Percentiles rank a stretch among this genome's conserved stretches.
phyloP scores from a whole-genome alignment of 1,284 basidiomycete species.

The Microbotryum lychnidis-dioicae region DNA sequence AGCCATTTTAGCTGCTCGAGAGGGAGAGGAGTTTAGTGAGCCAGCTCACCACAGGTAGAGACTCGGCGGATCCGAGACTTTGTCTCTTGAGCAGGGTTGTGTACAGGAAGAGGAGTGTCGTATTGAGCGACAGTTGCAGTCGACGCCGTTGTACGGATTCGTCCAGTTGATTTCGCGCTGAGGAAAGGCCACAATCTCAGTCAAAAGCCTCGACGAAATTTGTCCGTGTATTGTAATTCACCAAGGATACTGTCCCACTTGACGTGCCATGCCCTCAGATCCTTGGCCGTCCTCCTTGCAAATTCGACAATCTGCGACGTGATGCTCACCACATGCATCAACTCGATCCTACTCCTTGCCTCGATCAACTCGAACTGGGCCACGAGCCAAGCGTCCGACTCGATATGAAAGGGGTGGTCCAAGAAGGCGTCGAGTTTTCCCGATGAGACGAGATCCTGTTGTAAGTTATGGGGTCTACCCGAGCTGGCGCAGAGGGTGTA shows the following conservation, averaged over 20 bases:
- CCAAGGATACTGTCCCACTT: slow-evolving; percentile 11
- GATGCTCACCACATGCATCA: not conserved
- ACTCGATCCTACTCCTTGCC: slow-evolving; percentile 2
- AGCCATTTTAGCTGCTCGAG: no score
- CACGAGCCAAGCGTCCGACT: slow-evolving; percentile 8
- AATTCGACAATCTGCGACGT: slow-evolving; percentile 3
- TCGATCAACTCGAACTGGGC: slow-evolving; percentile 8
- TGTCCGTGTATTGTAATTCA: not conserved
- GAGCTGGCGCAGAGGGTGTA: slow-evolving; percentile 7
- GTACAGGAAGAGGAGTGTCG: slow-evolving; percentile 5
- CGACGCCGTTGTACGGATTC: slow-evolving; percentile 7
- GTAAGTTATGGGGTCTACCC: slow-evolving; percentile 4
- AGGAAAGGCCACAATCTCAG: not conserved
- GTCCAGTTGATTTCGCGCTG: not conserved
- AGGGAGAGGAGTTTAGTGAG: no score
- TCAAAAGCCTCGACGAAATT: not conserved
- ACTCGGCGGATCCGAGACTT: not conserved
- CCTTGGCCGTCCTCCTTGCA: slow-evolving; percentile 3
- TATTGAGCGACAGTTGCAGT: slow-evolving; percentile 4
- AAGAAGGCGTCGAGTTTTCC: slow-evolving; percentile 3
- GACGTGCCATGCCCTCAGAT: slow-evolving; percentile 5
- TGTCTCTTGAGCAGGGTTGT: slow-evolving; percentile 3
- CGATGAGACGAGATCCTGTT: slow-evolving; percentile 10
- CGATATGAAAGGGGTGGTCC: slow-evolving; percentile 7
- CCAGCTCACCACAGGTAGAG: slow-evolving; percentile 1